A percentile compares a stretch with the other conserved stretches of the same genome.
Evolutionary conservation across 441 rosid genomes (phyloP).

Genomic region (Syzygium syzygioides): DNA sequence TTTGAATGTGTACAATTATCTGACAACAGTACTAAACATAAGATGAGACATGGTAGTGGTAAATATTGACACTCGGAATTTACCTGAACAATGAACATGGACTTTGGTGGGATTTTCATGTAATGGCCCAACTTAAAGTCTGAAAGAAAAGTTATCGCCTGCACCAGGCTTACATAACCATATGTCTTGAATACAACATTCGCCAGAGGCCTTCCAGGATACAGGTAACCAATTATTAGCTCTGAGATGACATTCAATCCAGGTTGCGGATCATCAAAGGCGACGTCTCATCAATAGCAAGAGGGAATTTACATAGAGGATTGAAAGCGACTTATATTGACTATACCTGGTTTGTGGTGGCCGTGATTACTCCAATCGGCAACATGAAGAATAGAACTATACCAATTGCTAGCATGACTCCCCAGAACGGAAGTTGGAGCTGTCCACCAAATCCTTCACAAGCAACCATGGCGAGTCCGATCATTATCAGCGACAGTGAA

Average conservation of each 20-base stretch:
- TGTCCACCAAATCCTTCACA: constrained; percentile 37
- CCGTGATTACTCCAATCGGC: constrained; percentile 36
- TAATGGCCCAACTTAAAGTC: constrained; percentile 49
- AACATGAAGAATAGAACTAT: constrained; percentile 34
- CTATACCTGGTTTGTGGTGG: constrained; percentile 41
- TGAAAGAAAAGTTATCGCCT: constrained; percentile 30
- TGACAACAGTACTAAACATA: not conserved
- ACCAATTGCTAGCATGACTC: constrained; percentile 21
- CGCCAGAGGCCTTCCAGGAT: constrained; percentile 47
- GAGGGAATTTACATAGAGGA: not conserved
- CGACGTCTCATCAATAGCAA: not conserved
- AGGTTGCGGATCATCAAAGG: constrained; percentile 23
- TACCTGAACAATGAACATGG: constrained; percentile 51
- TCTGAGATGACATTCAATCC: constrained; percentile 45
- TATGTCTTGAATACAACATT: constrained; percentile 41
- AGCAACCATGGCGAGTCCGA: constrained; percentile 23
- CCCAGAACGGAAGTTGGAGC: constrained; percentile 47
- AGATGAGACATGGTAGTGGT: not conserved
- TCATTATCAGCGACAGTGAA: constrained; percentile 2
- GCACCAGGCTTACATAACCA: constrained; percentile 30
- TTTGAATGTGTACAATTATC: not conserved
- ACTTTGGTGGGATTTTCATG: constrained; percentile 48
- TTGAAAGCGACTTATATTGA: not conserved
- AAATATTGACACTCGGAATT: not conserved
- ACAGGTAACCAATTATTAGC: constrained; percentile 38